A percentile compares a stretch with the other conserved stretches of the same genome.
phyloP scores from a whole-genome alignment of 176 grass and related monocot species.

The Eremochloa ophiuroides region DNA sequence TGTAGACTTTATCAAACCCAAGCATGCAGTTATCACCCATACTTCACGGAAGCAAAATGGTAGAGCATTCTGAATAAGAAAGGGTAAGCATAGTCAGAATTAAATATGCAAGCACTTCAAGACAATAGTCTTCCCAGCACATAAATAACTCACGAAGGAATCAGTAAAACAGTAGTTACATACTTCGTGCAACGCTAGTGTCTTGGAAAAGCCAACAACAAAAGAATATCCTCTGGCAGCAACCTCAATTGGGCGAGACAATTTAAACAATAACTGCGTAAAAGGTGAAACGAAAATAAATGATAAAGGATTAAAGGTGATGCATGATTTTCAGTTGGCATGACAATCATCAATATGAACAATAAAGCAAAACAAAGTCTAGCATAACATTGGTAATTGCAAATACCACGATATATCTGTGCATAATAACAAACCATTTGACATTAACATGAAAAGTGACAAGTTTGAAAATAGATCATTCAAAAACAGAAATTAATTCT shows the following conservation, averaged over 20 bases:
- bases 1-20: conserved; percentile 79
- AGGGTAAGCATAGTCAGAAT: conserved; percentile 23
- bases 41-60: conserved; percentile 98
- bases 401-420: conserved; percentile 9
- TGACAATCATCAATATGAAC: background rate
- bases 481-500: background rate
- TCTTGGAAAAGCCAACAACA: conserved; percentile 89
- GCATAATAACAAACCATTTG: background rate
- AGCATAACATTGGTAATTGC: background rate
- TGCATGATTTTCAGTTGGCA: background rate
- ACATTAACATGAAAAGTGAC: background rate
- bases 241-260: conserved; percentile 77
- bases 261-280: conserved; percentile 90
- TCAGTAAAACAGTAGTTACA: conserved; percentile 29
- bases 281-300: conserved; percentile 21
- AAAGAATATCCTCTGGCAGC: conserved; percentile 88
- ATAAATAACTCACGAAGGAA: conserved; percentile 25
- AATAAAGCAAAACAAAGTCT: background rate
- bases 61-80: conserved; percentile 60
- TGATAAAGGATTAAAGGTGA: conserved; percentile 9
- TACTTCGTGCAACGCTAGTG: conserved; percentile 85
- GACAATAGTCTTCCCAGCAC: conserved; percentile 11
- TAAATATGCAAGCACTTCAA: conserved; percentile 17
- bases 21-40: conserved; percentile 93
- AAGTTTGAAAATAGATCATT: background rate